phyloP scores from a whole-genome alignment of 2,329 filamentous ascomycete genomes.

The Aspergillus tamarii region DNA sequence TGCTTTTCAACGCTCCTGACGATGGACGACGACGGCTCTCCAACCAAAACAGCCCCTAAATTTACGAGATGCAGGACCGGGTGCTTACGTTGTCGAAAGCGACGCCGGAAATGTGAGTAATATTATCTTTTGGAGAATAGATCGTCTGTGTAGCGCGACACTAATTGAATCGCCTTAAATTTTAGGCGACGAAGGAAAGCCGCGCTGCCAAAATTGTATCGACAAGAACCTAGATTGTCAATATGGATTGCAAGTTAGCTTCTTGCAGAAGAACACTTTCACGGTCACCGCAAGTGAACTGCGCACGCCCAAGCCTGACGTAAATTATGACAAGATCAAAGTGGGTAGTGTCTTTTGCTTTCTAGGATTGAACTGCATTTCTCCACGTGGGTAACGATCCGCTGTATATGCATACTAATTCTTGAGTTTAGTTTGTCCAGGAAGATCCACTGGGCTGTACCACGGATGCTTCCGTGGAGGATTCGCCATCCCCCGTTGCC shows the following conservation, averaged over 20 bases:
- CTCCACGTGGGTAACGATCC: too few relatives aligned
- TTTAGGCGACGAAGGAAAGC: conserved; percentile 56
- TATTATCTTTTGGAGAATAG: neutral
- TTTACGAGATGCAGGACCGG: conserved; percentile 43
- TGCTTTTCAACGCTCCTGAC: neutral
- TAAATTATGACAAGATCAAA: conserved; percentile 25
- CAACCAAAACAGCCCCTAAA: conserved; percentile 8
- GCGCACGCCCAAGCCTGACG: conserved; percentile 4
- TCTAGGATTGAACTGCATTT: neutral
- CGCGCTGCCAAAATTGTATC: conserved; percentile 53
- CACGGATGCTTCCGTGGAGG: conserved; percentile 11
- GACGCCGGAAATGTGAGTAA: conserved; percentile 53
- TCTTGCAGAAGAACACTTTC: conserved; percentile 54
- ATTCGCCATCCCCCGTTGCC: conserved; percentile 9
- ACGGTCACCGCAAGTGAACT: conserved; percentile 36
- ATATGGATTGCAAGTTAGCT: conserved; percentile 53
- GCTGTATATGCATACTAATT: conserved; percentile 2
- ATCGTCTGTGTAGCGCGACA: neutral
- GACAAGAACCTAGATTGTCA: conserved; percentile 53
- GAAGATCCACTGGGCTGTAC: conserved; percentile 22
- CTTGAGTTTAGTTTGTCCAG: conserved; percentile 27
- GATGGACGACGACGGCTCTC: neutral
- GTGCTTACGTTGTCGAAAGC: conserved; percentile 54
- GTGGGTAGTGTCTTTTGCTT: conserved; percentile 12
- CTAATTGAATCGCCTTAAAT: neutral